Evolutionary conservation across 129 eudicot genomes (phyloP).

Genomic region (Erigeron canadensis): DNA sequence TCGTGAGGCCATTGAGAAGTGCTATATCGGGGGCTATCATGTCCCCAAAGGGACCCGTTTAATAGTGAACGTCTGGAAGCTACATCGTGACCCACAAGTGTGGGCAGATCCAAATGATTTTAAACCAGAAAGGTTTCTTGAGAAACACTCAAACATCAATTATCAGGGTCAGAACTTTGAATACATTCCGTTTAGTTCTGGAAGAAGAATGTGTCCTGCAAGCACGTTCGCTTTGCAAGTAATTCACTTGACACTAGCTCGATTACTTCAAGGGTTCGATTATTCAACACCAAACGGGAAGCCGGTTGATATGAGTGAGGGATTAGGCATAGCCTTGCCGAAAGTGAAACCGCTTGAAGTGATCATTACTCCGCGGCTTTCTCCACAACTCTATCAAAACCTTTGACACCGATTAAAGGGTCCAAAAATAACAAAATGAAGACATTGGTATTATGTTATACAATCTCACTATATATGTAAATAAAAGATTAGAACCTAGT

Average conservation of each 20-base stretch:
- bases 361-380: slow-evolving; percentile 34
- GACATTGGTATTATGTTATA: no score
- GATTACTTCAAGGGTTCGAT: slow-evolving; percentile 43
- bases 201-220: slow-evolving; percentile 52
- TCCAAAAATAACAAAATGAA: background rate
- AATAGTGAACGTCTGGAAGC: slow-evolving; percentile 53
- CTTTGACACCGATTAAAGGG: background rate
- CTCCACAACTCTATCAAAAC: slow-evolving; percentile 17
- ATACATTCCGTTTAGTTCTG: slow-evolving; percentile 43
- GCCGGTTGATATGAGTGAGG: slow-evolving; percentile 44
- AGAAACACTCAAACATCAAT: slow-evolving; percentile 17
- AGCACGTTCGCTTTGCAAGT: slow-evolving; percentile 26
- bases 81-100: slow-evolving; percentile 49
- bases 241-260: slow-evolving; percentile 37
- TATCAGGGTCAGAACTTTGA: slow-evolving; percentile 35
- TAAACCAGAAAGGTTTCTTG: slow-evolving; percentile 39
- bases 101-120: slow-evolving; percentile 45
- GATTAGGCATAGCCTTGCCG: slow-evolving; percentile 43
- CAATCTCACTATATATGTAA: background rate
- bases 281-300: slow-evolving; percentile 26
- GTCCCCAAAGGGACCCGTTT: slow-evolving; percentile 46
- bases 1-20: slow-evolving; percentile 48
- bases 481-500: background rate
- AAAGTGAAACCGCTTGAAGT: slow-evolving; percentile 45
- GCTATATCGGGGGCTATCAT: slow-evolving; percentile 31